Evolutionary conservation across 2,329 filamentous ascomycete species (phyloP), one percentile per base, ranked within the genome.

Genomic region (Beauveria varroae): DNA sequence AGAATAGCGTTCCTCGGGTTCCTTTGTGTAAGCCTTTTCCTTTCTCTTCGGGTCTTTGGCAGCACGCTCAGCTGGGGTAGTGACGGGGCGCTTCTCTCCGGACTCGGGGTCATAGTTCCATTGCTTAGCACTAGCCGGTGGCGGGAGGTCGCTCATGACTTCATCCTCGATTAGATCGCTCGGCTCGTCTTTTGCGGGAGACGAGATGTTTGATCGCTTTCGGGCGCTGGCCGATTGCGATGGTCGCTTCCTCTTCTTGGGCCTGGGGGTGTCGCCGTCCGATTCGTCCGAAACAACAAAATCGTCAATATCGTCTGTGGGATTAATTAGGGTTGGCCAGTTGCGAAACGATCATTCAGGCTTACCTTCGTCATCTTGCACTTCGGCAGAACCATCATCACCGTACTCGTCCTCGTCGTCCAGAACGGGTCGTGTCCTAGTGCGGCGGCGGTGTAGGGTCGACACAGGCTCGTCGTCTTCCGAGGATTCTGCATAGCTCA

Each of bases 221-320:
- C 88, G 81, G 1, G 85, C 74, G 0, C 76, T 70, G 18, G 76
- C 70, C 16, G 79, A 63, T 69, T 84, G 82, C 14, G 79, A 69
- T 8, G 84, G 73, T n/a, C 88, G 81, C 75, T 96, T 96, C 68
- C 88, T 78, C 75, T 96, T 96, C 70, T 85, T 89, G 0, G 88
- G 78, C 26, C 80, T 71, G 67, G 78, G 65, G 64, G 80, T 70
- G 16, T 71, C 72, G 20, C 86, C 89, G 53, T 96, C 92, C 0
- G 91, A 93, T 47, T 96, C 91, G 68, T 97, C 93, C 0, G 89
- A 86, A 5, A 89, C 92, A 26, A 98, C 80, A 68, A 98, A 98
- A 71, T 96, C 90, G 64, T 88, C 91, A 77, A 96, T 85, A 59
- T 95, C 90, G 75, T 81, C 78, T 83, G 54, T 1, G 68, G 44